These are phyloP conservation scores for Blastocystis sp. DNA, from an alignment of 352 stramenopile genomes.

Conservation along the genomic window DNA sequence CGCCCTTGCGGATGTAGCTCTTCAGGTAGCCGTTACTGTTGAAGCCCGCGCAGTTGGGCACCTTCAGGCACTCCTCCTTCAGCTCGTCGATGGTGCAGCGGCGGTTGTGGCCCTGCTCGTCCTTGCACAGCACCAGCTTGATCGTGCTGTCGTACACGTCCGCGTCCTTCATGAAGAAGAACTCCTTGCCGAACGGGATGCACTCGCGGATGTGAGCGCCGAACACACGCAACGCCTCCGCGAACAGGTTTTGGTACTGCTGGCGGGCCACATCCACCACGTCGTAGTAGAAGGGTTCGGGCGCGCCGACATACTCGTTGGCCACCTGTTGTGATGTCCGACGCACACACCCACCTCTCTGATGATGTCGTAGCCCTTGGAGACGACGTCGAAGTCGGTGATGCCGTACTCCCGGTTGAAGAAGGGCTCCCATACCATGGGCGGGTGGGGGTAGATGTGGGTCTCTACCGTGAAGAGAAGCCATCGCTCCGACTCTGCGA, in stretches of 20 bases:
- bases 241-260: slow-evolving; percentile 76
- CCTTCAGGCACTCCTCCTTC: slow-evolving; percentile 27
- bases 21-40: background rate
- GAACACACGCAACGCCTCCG: slow-evolving; percentile 5
- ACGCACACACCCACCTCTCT: background rate
- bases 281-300: slow-evolving; percentile 77
- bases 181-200: background rate
- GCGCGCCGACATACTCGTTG: slow-evolving; percentile 62
- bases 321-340: background rate
- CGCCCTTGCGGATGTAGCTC: background rate
- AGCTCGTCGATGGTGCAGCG: slow-evolving; percentile 24
- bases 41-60: slow-evolving; percentile 9
- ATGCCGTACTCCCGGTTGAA: background rate
- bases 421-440: slow-evolving; percentile 12
- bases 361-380: slow-evolving; percentile 3
- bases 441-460: background rate
- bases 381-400: slow-evolving; percentile 1
- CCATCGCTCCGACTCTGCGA: slow-evolving; percentile 77
- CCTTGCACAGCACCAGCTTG: slow-evolving; percentile 2
- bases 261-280: slow-evolving; percentile 79
- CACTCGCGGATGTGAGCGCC: background rate
- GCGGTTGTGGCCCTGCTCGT: background rate
- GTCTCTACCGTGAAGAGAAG: background rate
- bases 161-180: background rate
- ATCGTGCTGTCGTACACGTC: slow-evolving; percentile 33